Conservation (phyloP, 371 early-diverging fungal genomes). For the Saksenaea vasiformis region DNA sequence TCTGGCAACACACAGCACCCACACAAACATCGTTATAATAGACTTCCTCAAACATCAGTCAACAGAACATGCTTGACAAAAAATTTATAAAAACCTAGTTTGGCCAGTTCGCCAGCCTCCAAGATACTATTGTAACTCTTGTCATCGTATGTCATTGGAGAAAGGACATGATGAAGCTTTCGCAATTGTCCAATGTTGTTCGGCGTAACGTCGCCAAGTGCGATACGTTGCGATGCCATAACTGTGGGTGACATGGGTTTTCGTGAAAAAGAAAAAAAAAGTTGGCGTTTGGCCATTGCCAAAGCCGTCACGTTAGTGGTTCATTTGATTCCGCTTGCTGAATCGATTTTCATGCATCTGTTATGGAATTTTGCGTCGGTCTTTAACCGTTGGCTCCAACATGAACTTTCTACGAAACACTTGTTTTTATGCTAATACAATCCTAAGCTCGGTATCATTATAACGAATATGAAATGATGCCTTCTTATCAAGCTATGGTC, state of each 20-base stretch:
- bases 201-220: conserved; percentile 66
- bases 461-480: no score
- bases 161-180: conserved; percentile 76
- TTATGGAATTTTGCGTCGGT: no score
- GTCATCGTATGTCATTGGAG: conserved; percentile 86
- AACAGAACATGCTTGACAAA: not conserved
- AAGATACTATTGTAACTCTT: conserved; percentile 82
- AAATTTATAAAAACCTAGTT: conserved; percentile 57
- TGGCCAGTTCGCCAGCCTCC: conserved; percentile 69
- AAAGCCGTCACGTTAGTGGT: not conserved
- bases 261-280: not conserved
- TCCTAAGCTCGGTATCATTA: no score
- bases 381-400: no score
- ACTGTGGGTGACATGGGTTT: conserved; percentile 25
- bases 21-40: conserved; percentile 74
- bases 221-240: conserved; percentile 35
- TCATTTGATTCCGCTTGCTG: not conserved
- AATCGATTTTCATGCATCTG: no score
- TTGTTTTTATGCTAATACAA: no score
- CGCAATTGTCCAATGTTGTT: conserved; percentile 75
- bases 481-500: no score
- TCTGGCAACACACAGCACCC: conserved; percentile 88
- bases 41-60: conserved; percentile 38
- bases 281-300: not conserved
- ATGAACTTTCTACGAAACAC: no score